A percentile compares a stretch with the other conserved stretches of the same genome.
Conservation (phyloP, 768 basidiomycete genomes). For the Dacryopinax primogenitus region DNA sequence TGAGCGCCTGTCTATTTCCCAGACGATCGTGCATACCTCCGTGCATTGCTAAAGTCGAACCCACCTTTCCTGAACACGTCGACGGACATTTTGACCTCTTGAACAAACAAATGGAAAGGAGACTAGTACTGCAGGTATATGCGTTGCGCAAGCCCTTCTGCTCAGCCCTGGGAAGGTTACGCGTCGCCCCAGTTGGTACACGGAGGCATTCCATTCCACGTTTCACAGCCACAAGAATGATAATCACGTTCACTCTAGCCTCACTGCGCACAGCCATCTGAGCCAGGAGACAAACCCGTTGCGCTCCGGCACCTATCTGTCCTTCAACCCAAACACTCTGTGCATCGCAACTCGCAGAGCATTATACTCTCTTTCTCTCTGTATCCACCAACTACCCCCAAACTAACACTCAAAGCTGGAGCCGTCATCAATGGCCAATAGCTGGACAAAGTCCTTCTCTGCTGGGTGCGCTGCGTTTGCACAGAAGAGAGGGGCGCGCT, state of each 20-base stretch:
- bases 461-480: neutral
- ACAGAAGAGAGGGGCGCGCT: neutral
- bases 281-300: neutral
- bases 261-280: conserved; percentile 7
- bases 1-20: neutral
- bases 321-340: neutral
- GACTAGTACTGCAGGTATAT: neutral
- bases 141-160: conserved; percentile 4
- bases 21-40: neutral
- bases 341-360: neutral
- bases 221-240: neutral
- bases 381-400: too few relatives aligned
- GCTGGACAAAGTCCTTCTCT: conserved; percentile 1
- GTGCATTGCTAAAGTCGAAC: conserved; percentile 5
- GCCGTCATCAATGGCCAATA: neutral
- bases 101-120: neutral
- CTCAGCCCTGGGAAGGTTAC: conserved; percentile 2
- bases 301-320: neutral
- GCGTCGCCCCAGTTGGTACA: conserved; percentile 2
- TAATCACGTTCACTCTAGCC: neutral
- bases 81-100: neutral
- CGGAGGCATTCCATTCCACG: neutral
- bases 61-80: neutral
- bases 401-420: too few relatives aligned
- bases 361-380: neutral